Conservation (phyloP, 2,329 filamentous ascomycete genomes). For the Aspergillus udagawae region DNA sequence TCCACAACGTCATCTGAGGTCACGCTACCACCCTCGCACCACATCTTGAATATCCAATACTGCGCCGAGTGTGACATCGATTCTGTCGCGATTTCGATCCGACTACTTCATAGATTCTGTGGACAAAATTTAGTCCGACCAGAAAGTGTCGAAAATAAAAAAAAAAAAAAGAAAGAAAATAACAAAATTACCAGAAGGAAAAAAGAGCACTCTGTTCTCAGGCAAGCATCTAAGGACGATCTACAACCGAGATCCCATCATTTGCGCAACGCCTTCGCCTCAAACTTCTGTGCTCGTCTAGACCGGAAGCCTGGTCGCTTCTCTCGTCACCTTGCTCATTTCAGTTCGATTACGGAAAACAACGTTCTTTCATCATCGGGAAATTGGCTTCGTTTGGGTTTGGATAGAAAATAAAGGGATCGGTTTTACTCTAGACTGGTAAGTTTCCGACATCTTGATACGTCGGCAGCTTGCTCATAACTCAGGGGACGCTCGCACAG, state of each 20-base stretch:
- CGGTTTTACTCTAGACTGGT: slow-evolving; percentile 29
- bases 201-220: background rate
- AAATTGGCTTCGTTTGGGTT: slow-evolving; percentile 22
- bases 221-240: background rate
- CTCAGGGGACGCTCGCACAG: slow-evolving; percentile 12
- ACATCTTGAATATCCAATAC: slow-evolving; percentile 15
- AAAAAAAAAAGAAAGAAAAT: background rate
- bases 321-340: slow-evolving; percentile 8
- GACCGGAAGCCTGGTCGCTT: slow-evolving; percentile 29
- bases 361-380: slow-evolving; percentile 16
- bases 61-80: slow-evolving; percentile 10
- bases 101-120: slow-evolving; percentile 12
- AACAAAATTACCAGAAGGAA: slow-evolving; percentile 1
- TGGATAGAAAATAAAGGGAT: slow-evolving; percentile 25
- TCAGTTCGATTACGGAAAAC: slow-evolving; percentile 8
- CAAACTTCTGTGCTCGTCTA: slow-evolving; percentile 8
- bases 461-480: slow-evolving; percentile 8
- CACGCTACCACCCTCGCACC: slow-evolving; percentile 24
- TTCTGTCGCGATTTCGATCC: slow-evolving; percentile 8
- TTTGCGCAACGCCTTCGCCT: slow-evolving; percentile 15
- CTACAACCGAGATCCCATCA: slow-evolving; percentile 5
- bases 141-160: slow-evolving; percentile 8
- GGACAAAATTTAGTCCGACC: slow-evolving; percentile 3
- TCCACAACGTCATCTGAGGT: slow-evolving; percentile 29
- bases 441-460: slow-evolving; percentile 16